These are phyloP conservation scores for Exutisphaerella laricina DNA, from an alignment of 2,329 filamentous ascomycete genomes.

Conservation along the genomic window DNA sequence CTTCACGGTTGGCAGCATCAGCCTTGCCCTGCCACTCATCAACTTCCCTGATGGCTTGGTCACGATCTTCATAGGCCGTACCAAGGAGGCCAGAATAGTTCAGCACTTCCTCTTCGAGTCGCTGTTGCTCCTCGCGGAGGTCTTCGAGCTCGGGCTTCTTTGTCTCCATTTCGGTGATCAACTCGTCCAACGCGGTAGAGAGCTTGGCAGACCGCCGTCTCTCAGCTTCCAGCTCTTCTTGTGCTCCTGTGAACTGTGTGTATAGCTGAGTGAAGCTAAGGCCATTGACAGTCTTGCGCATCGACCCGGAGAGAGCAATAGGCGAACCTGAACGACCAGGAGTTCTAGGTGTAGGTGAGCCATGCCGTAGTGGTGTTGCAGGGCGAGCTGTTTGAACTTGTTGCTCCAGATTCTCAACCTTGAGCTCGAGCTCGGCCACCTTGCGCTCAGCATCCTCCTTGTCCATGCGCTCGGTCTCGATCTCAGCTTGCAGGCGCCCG, in stretches of 20 bases:
- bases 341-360: slow-evolving; percentile 23
- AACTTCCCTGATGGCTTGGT: slow-evolving; percentile 69
- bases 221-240: slow-evolving; percentile 68
- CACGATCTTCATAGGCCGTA: slow-evolving; percentile 72
- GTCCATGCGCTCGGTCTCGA: slow-evolving; percentile 51
- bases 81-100: slow-evolving; percentile 75
- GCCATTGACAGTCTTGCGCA: slow-evolving; percentile 47
- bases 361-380: slow-evolving; percentile 49
- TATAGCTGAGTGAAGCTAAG: slow-evolving; percentile 60
- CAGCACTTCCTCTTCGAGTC: slow-evolving; percentile 71
- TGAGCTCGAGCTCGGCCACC: slow-evolving; percentile 59
- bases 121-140: slow-evolving; percentile 71
- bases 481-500: slow-evolving; percentile 45
- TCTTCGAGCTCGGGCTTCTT: slow-evolving; percentile 86
- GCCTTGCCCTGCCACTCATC: slow-evolving; percentile 74
- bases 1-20: slow-evolving; percentile 57
- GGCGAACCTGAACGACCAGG: slow-evolving; percentile 42
- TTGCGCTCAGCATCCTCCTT: slow-evolving; percentile 57
- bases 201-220: slow-evolving; percentile 70
- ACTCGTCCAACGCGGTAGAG: slow-evolving; percentile 71
- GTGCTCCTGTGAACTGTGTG: slow-evolving; percentile 56
- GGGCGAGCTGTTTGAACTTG: slow-evolving; percentile 34
- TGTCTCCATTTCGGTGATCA: slow-evolving; percentile 77
- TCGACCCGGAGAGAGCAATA: slow-evolving; percentile 45
- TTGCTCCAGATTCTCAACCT: slow-evolving; percentile 52